Conservation (phyloP, 1,284 basidiomycete genomes). For the Exobasidium cylindrosporum region DNA sequence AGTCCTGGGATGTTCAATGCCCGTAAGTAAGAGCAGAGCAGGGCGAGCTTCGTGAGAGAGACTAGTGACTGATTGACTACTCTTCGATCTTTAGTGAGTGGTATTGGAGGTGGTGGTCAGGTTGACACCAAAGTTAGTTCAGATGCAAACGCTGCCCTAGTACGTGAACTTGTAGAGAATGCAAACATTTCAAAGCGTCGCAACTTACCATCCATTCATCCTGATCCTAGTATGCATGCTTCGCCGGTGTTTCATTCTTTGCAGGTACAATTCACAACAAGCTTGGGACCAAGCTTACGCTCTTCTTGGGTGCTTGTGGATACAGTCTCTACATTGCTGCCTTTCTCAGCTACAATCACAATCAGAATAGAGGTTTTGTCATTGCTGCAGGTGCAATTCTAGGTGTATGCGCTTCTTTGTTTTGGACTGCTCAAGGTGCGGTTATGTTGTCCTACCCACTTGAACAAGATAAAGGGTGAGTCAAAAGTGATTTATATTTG, state of each 20-base stretch:
- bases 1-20: constrained; percentile 61
- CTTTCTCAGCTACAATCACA: constrained; percentile 51
- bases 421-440: constrained; percentile 67
- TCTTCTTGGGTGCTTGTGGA: constrained; percentile 66
- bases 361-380: constrained; percentile 55
- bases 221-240: constrained; percentile 37
- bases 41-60: too few relatives aligned
- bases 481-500: constrained; percentile 14
- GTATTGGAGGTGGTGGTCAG: constrained; percentile 59
- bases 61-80: too few relatives aligned
- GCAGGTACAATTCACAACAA: constrained; percentile 67
- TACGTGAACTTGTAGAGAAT: too few relatives aligned
- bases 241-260: constrained; percentile 56
- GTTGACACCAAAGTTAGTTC: constrained; percentile 24
- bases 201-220: too few relatives aligned
- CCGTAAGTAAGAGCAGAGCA: constrained; percentile 35
- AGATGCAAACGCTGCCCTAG: constrained; percentile 34
- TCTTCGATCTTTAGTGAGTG: constrained; percentile 59
- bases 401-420: constrained; percentile 74
- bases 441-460: constrained; percentile 78
- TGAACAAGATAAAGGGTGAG: constrained; percentile 66
- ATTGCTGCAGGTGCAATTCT: constrained; percentile 75
- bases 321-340: constrained; percentile 63
- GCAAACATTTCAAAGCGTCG: too few relatives aligned
- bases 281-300: constrained; percentile 69